phyloP scores from a whole-genome alignment of 768 basidiomycete species.

The Termitomyces bulborhizus region DNA sequence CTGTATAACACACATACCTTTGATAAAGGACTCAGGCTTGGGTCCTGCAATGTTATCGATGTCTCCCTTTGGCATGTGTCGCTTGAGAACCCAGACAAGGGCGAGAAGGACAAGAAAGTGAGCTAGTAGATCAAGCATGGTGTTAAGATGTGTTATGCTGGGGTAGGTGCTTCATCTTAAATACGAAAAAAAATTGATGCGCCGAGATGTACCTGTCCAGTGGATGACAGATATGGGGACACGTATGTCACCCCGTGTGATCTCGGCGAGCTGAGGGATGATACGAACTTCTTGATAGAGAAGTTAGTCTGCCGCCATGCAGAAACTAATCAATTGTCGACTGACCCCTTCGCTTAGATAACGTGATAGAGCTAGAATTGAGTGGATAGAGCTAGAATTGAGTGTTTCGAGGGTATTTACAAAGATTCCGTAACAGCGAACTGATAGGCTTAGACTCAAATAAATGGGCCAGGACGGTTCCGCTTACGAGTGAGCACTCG shows the following conservation, averaged over 20 bases:
- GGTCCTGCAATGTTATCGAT: slow-evolving; percentile 32
- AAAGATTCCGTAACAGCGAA: too few species aligned
- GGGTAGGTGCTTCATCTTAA: neutral
- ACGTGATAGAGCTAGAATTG: too few species aligned
- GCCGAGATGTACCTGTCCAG: neutral
- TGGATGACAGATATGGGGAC: neutral
- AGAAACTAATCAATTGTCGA: too few species aligned
- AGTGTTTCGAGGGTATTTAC: too few species aligned
- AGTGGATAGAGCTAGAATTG: too few species aligned
- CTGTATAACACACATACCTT: slow-evolving; percentile 15
- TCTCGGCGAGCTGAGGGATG: neutral
- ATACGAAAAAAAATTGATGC: neutral
- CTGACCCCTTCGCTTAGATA: too few species aligned
- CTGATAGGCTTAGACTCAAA: too few species aligned
- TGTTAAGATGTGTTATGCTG: neutral
- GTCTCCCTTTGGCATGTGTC: slow-evolving; percentile 14
- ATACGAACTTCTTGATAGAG: too few species aligned
- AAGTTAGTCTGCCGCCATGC: too few species aligned
- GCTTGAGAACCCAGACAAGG: slow-evolving; percentile 11
- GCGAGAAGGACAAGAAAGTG: slow-evolving; percentile 2
- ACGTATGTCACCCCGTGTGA: neutral
- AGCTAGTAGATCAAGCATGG: slow-evolving; percentile 4
- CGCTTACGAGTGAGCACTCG: too few species aligned
- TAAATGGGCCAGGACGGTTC: too few species aligned
- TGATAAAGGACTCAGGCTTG: slow-evolving; percentile 19